Conservation (phyloP, 1,139 yeast genomes). For the Pneumocystis jirovecii region DNA sequence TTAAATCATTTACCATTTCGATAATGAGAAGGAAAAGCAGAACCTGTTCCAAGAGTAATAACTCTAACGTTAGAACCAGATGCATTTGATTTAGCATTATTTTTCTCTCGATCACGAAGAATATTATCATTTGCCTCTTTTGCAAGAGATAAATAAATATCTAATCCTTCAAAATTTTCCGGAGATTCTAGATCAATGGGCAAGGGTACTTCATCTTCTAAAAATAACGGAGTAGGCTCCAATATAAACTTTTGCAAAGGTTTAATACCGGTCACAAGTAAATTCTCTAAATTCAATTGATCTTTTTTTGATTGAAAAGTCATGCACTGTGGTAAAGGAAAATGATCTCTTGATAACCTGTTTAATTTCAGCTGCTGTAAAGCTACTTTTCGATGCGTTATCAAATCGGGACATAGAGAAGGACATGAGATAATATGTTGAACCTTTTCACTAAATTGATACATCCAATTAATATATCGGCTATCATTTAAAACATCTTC, state of each 20-base stretch:
- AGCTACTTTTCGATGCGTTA: neutral
- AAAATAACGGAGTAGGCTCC: neutral
- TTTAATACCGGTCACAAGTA: neutral
- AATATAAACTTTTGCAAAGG: neutral
- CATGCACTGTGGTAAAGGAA: neutral
- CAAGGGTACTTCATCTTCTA: neutral
- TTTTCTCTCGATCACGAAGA: neutral
- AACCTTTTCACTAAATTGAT: neutral
- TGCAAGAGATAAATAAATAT: neutral
- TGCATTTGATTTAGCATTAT: neutral
- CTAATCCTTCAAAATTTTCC: neutral
- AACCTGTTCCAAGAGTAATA: constrained; percentile 81
- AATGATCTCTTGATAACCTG: neutral
- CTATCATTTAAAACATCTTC: constrained; percentile 6
- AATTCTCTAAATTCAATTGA: neutral
- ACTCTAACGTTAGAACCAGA: constrained; percentile 38
- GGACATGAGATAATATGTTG: neutral
- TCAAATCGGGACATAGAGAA: neutral
- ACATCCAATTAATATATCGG: constrained; percentile 7
- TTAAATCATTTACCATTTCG: constrained; percentile 34
- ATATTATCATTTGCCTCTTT: neutral
- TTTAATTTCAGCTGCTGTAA: neutral
- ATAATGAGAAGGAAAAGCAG: constrained; percentile 72
- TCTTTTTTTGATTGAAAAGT: neutral
- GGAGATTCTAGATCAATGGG: neutral